Percentiles rank a stretch among this genome's conserved stretches.
These are phyloP conservation scores for Pythium periplocum DNA, from an alignment of 352 stramenopile species.

Conservation along the genomic window DNA sequence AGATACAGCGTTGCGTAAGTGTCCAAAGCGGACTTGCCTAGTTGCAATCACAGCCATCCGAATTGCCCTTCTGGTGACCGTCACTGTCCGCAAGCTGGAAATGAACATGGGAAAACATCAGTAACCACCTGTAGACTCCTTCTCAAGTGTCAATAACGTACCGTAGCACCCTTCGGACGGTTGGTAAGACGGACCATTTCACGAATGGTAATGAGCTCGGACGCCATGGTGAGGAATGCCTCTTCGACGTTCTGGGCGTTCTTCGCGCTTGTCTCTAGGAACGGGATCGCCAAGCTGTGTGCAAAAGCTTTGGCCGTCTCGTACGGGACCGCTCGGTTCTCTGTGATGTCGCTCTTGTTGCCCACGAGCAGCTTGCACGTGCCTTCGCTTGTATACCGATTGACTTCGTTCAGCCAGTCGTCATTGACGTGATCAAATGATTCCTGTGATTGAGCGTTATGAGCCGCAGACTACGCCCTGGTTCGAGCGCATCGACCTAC, in stretches of 20 bases:
- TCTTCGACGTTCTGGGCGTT: constrained; percentile 98
- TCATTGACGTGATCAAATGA: constrained; percentile 99
- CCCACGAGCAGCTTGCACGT: constrained; percentile 99
- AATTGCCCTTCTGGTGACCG: no score
- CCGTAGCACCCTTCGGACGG: constrained; percentile 57
- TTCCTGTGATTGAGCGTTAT: no score
- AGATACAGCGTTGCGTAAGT: no score
- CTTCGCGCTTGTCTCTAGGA: constrained; percentile 99
- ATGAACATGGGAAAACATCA: no score
- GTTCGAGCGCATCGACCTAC: no score
- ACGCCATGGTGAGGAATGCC: constrained; percentile 99
- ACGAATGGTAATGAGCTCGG: constrained; percentile 94
- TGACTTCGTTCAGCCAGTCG: constrained; percentile 99
- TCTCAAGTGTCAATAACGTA: no score
- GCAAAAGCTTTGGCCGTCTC: constrained; percentile 97
- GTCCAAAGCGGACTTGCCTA: no score
- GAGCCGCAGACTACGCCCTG: no score
- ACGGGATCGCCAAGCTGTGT: constrained; percentile 96
- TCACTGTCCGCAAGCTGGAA: constrained; percentile 24
- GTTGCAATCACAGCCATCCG: constrained; percentile 25
- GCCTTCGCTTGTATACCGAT: constrained; percentile 97
- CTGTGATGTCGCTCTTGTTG: constrained; percentile 99
- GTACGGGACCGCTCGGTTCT: constrained; percentile 94
- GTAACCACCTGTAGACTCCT: no score
- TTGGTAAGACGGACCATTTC: constrained; percentile 81